phyloP scores from a whole-genome alignment of 345 rosid species.

The Euclidium syriacum region DNA sequence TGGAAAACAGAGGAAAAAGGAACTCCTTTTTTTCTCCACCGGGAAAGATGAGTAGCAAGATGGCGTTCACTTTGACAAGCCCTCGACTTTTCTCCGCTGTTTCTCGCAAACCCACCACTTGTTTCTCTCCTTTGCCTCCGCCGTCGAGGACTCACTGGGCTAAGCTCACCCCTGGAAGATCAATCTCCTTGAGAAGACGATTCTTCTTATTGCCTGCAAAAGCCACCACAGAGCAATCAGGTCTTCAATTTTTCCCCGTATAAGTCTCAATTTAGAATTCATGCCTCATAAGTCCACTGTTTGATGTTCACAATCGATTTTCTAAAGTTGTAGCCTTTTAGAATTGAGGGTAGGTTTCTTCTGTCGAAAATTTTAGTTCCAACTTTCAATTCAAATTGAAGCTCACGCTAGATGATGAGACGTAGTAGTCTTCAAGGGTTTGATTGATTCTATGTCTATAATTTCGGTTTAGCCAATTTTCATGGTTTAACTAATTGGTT shows the following conservation, averaged over 20 bases:
- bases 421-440: not conserved
- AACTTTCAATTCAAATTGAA: not conserved
- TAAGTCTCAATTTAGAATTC: not conserved
- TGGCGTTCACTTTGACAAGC: conserved; percentile 21
- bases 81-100: conserved; percentile 20
- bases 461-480: not conserved
- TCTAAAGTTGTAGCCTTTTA: not conserved
- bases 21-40: not conserved
- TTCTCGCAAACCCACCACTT: conserved; percentile 19
- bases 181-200: conserved; percentile 29
- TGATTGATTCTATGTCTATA: not conserved
- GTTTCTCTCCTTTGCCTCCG: not conserved
- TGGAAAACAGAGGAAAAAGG: conserved; percentile 19
- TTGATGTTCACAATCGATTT: not conserved
- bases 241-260: not conserved
- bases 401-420: no score
- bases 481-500: not conserved
- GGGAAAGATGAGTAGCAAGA: conserved; percentile 27
- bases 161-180: not conserved
- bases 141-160: conserved; percentile 5
- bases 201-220: conserved; percentile 39
- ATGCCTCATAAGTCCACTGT: no score
- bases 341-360: not conserved
- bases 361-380: not conserved
- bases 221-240: conserved; percentile 78